Evolutionary conservation across 2,329 filamentous ascomycete species (phyloP).

Genomic region (Fusarium clavum): DNA sequence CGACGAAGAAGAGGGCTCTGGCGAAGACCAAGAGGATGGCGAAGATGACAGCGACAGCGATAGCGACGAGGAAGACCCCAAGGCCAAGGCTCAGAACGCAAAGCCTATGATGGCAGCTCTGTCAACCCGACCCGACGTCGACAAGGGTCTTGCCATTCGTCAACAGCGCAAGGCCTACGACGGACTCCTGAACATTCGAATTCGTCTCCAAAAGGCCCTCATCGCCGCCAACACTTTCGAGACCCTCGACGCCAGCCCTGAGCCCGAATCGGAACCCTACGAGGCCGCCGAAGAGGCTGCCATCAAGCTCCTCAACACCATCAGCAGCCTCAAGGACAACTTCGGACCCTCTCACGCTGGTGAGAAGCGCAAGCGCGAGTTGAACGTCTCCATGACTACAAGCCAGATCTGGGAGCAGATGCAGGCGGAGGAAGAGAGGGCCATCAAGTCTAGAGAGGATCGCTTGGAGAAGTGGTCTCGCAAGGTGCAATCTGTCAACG

Average conservation of each 20-base stretch:
- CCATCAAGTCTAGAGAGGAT: conserved; percentile 71
- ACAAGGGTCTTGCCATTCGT: conserved; percentile 88
- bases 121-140: conserved; percentile 67
- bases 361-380: conserved; percentile 70
- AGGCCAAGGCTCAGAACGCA: conserved; percentile 44
- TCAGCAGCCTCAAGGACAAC: conserved; percentile 75
- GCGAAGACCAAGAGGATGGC: conserved; percentile 52
- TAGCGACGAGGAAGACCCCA: conserved; percentile 50
- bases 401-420: conserved; percentile 80
- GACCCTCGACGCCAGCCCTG: conserved; percentile 54
- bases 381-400: conserved; percentile 67
- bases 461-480: conserved; percentile 91
- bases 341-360: conserved; percentile 66
- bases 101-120: conserved; percentile 51
- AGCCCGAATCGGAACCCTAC: conserved; percentile 65
- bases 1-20: conserved; percentile 53
- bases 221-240: conserved; percentile 82
- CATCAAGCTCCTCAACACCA: conserved; percentile 83
- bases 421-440: conserved; percentile 70
- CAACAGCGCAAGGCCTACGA: conserved; percentile 89
- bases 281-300: conserved; percentile 87
- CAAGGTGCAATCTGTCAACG: conserved; percentile 68
- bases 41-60: conserved; percentile 54
- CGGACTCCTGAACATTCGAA: conserved; percentile 86
- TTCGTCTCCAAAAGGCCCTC: conserved; percentile 92